A percentile compares a stretch with the other conserved stretches of the same genome.
These are phyloP conservation scores for Herpotrichia juniperi DNA, from an alignment of 2,329 filamentous ascomycete genomes.

Conservation along the genomic window DNA sequence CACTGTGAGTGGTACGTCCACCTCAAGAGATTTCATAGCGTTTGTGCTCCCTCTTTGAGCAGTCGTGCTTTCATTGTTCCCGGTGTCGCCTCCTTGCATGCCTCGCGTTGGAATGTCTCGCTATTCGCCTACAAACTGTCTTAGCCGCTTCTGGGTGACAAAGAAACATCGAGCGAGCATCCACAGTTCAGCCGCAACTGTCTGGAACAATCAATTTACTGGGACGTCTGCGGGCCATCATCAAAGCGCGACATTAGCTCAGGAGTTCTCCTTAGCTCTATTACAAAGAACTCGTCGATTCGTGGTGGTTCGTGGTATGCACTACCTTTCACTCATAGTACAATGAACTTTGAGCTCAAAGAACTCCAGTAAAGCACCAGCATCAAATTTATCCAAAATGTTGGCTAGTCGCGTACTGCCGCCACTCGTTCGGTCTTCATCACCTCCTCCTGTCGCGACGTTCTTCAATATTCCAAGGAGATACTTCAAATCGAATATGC, in stretches of 20 bases:
- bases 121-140: conserved; percentile 26
- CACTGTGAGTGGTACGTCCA: conserved; percentile 17
- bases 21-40: conserved; percentile 21
- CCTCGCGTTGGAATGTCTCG: conserved; percentile 42
- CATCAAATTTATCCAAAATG: conserved; percentile 36
- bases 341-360: conserved; percentile 43
- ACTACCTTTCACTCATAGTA: conserved; percentile 34
- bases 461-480: conserved; percentile 43
- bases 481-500: conserved; percentile 43
- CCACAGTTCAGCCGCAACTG: conserved; percentile 34
- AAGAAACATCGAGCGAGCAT: conserved; percentile 41
- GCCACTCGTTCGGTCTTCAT: conserved; percentile 31
- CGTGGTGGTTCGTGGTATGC: conserved; percentile 27
- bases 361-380: conserved; percentile 33
- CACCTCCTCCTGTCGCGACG: conserved; percentile 32
- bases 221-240: conserved; percentile 25
- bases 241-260: conserved; percentile 28
- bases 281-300: conserved; percentile 39
- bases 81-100: conserved; percentile 46
- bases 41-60: conserved; percentile 24
- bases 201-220: conserved; percentile 44
- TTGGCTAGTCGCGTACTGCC: conserved; percentile 40
- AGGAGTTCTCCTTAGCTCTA: conserved; percentile 32
- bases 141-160: conserved; percentile 43
- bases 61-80: conserved; percentile 8